These are phyloP conservation scores for Onygena corvina DNA, from an alignment of 2,329 filamentous ascomycete species.

Conservation along the genomic window DNA sequence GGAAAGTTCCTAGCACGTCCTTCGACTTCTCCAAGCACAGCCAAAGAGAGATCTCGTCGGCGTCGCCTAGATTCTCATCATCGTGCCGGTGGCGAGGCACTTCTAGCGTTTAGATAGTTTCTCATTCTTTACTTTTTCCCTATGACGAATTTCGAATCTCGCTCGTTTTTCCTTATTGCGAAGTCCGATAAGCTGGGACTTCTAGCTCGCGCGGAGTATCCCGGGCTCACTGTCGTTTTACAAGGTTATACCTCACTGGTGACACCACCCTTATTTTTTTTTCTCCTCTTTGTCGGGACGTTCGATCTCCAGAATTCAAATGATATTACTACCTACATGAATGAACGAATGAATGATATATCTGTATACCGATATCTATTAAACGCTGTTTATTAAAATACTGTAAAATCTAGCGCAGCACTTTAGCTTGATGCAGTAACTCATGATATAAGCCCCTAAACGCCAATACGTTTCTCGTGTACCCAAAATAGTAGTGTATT, in stretches of 20 bases:
- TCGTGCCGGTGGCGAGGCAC: not conserved
- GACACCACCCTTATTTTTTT: not conserved
- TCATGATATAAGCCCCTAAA: not conserved
- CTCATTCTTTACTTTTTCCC: constrained; percentile 4
- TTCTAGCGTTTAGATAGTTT: not conserved
- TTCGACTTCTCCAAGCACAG: constrained; percentile 1
- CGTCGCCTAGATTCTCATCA: not conserved
- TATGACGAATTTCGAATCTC: not conserved
- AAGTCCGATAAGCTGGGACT: not conserved
- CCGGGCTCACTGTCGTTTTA: not conserved
- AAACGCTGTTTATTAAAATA: not conserved
- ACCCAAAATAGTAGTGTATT: not conserved
- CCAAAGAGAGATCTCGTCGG: constrained; percentile 3
- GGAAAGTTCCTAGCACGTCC: not conserved
- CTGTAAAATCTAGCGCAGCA: not conserved
- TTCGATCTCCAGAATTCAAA: not conserved
- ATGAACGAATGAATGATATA: constrained; percentile 5
- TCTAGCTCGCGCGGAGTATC: not conserved
- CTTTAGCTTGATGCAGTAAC: not conserved
- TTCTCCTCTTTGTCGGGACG: constrained; percentile 1
- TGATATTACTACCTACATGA: not conserved
- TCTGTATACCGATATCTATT: not conserved
- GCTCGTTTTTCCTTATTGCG: not conserved
- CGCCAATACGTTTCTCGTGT: not conserved
- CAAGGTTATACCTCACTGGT: not conserved